These are phyloP conservation scores for Kluyveromyces marxianus DNA, from an alignment of 1,139 yeast species.

Conservation along the genomic window DNA sequence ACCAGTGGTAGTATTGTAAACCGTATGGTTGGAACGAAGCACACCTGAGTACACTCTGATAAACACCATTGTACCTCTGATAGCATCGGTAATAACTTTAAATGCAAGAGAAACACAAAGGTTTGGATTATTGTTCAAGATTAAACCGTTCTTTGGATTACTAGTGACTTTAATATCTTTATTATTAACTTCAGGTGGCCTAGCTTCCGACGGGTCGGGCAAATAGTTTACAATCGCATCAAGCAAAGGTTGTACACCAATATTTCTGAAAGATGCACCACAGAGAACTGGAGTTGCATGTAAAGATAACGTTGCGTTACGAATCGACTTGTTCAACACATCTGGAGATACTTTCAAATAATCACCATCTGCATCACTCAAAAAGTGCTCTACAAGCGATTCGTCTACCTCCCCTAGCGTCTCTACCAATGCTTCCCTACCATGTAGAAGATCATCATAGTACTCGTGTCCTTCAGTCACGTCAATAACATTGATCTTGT, in stretches of 20 bases:
- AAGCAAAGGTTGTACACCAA: conserved; percentile 90
- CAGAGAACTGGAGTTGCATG: conserved; percentile 74
- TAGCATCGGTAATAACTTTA: conserved; percentile 81
- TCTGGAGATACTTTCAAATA: conserved; percentile 54
- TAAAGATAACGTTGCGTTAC: conserved; percentile 52
- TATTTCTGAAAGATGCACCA: conserved; percentile 87
- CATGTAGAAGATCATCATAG: conserved; percentile 43
- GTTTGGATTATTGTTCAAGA: conserved; percentile 48
- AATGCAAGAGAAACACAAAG: conserved; percentile 80
- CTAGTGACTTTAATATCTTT: conserved; percentile 32
- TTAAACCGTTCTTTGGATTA: conserved; percentile 41
- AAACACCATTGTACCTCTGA: conserved; percentile 77
- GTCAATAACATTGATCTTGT: conserved; percentile 44
- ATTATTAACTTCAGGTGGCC: conserved; percentile 46
- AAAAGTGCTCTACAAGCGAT: conserved; percentile 60
- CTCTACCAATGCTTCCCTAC: conserved; percentile 75
- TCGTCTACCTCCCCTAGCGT: conserved; percentile 81
- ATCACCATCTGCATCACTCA: conserved; percentile 58
- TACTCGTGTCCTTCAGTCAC: conserved; percentile 34
- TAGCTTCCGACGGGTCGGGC: conserved; percentile 72
- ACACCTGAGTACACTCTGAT: conserved; percentile 84
- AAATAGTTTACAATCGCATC: conserved; percentile 73
- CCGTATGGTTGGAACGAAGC: conserved; percentile 51
- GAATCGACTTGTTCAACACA: conserved; percentile 49
- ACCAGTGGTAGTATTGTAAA: conserved; percentile 65